Evolutionary conservation across 306 rosid genomes (phyloP).

Genomic region (Lathyrus tuberosus): DNA sequence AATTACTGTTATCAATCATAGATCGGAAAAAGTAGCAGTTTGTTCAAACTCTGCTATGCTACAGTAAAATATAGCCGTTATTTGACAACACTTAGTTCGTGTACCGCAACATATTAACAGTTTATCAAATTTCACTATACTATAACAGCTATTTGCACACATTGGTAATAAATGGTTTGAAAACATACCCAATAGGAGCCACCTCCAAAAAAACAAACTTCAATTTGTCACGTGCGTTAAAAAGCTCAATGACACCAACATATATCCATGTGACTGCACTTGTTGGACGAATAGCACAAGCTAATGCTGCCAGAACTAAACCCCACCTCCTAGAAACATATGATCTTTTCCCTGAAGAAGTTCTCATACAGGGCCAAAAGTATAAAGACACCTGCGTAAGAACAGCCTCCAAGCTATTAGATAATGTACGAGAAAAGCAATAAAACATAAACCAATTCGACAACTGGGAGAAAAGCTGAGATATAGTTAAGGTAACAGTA

Average conservation of each 20-base stretch:
- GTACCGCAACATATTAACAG: not conserved
- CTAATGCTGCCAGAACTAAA: conserved; percentile 70
- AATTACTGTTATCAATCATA: not conserved
- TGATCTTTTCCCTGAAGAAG: conserved; percentile 41
- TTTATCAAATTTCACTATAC: not conserved
- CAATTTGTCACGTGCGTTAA: conserved; percentile 49
- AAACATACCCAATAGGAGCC: conserved; percentile 82
- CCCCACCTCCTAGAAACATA: conserved; percentile 74
- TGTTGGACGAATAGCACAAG: conserved; percentile 90
- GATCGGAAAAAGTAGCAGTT: too few relatives aligned
- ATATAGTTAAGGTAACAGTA: conserved; percentile 42
- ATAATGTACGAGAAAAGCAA: conserved; percentile 75
- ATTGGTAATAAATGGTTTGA: conserved; percentile 3
- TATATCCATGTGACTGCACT: conserved; percentile 85
- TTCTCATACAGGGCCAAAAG: conserved; percentile 89
- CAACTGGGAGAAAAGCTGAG: conserved; percentile 83
- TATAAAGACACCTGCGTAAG: conserved; percentile 79
- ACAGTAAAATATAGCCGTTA: not conserved
- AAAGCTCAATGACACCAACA: conserved; percentile 77
- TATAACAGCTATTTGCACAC: not conserved
- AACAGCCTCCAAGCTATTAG: conserved; percentile 89
- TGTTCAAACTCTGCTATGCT: not conserved
- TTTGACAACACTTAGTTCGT: not conserved
- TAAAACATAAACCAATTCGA: conserved; percentile 89
- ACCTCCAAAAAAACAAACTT: conserved; percentile 73